Conservation (phyloP, 306 rosid genomes). For the Inga leiocalycina region DNA sequence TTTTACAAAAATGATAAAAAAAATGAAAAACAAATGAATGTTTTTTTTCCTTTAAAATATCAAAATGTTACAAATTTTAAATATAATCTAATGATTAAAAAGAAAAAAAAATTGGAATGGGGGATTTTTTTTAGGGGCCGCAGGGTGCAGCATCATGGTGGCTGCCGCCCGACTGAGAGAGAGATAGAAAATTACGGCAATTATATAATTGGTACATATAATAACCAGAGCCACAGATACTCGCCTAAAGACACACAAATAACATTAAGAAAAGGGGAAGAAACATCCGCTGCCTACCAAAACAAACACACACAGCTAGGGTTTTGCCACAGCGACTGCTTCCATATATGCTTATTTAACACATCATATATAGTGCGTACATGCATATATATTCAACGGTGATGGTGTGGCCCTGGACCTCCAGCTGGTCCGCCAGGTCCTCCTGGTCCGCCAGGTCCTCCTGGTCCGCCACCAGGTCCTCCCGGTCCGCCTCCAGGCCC, state of each 20-base stretch:
- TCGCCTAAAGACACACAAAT: neutral
- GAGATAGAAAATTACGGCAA: too few species aligned
- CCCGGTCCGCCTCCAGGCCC: conserved; percentile 8
- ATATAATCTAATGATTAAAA: too few species aligned
- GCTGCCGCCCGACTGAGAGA: too few species aligned
- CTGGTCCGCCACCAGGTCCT: neutral
- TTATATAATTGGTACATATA: neutral
- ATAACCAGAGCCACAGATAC: neutral
- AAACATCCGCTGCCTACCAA: neutral
- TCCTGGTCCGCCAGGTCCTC: conserved; percentile 4
- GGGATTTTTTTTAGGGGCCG: too few species aligned
- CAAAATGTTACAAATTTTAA: too few species aligned
- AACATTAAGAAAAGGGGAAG: neutral
- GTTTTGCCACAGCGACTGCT: neutral
- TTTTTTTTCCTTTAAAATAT: too few species aligned
- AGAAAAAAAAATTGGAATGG: too few species aligned
- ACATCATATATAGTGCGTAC: neutral
- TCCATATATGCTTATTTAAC: neutral
- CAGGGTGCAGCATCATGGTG: too few species aligned
- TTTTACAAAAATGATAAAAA: too few species aligned
- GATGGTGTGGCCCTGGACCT: neutral
- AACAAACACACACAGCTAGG: neutral
- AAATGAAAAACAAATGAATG: too few species aligned
- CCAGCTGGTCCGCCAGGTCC: neutral
- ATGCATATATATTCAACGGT: neutral